Evolutionary conservation across 1,284 basidiomycete genomes (phyloP).

Genomic region (Cryptococcus amylolentus): DNA sequence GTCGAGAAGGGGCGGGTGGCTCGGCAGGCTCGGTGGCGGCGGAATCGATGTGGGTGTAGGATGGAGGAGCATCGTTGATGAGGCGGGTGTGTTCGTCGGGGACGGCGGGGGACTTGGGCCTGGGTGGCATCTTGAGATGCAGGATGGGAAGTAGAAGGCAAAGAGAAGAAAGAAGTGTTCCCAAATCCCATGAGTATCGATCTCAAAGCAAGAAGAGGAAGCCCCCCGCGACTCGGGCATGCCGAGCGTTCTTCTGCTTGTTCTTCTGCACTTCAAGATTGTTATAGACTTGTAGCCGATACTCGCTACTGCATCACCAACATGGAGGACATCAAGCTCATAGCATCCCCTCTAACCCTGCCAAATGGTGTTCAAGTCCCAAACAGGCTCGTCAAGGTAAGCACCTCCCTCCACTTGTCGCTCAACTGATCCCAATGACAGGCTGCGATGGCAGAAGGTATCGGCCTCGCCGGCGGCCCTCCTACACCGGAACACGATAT

Average conservation of each 20-base stretch:
- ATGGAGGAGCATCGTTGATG: no score
- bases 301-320: background rate
- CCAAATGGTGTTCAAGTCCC: constrained; percentile 56
- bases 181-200: no score
- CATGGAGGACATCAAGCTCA: constrained; percentile 26
- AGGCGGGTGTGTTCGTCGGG: no score
- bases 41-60: no score
- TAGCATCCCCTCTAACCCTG: constrained; percentile 54
- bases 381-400: constrained; percentile 56
- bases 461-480: constrained; percentile 66
- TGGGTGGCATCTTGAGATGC: no score
- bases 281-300: background rate
- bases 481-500: constrained; percentile 63
- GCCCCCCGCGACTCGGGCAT: no score
- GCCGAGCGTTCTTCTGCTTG: no score
- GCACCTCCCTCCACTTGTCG: constrained; percentile 8
- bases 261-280: no score
- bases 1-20: background rate
- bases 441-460: constrained; percentile 82
- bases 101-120: no score
- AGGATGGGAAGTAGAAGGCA: no score
- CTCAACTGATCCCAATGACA: constrained; percentile 32
- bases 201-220: no score
- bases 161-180: no score
- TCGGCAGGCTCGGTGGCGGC: background rate